Evolutionary conservation across 176 grass and related monocot genomes (phyloP).

Genomic region (Lolium perenne): DNA sequence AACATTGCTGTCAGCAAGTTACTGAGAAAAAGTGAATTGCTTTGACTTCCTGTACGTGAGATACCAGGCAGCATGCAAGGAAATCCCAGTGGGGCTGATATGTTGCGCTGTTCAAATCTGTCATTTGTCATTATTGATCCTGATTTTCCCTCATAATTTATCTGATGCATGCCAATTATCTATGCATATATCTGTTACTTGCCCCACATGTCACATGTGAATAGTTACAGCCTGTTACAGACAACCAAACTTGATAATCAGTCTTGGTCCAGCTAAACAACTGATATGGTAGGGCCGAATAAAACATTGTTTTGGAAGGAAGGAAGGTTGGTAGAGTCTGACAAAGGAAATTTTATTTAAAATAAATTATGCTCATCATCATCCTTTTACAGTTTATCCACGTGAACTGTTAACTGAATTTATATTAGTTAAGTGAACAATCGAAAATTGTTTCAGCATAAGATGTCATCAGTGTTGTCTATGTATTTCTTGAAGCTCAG

Average conservation of each 20-base stretch:
- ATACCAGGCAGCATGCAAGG: constrained; percentile 56
- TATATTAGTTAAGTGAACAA: neutral
- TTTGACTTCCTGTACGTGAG: constrained; percentile 66
- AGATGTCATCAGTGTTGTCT: neutral
- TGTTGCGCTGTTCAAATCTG: constrained; percentile 54
- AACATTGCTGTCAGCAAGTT: constrained; percentile 34
- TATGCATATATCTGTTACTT: neutral
- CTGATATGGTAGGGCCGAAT: neutral
- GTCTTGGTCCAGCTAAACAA: constrained; percentile 5
- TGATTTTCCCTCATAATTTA: constrained; percentile 20
- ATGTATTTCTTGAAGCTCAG: neutral
- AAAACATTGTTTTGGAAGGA: constrained; percentile 6
- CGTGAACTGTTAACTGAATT: neutral
- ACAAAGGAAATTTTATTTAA: neutral
- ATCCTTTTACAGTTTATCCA: neutral
- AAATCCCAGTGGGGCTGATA: constrained; percentile 50
- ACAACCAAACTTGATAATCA: constrained; percentile 30
- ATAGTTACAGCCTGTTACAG: constrained; percentile 36
- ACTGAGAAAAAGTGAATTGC: constrained; percentile 59
- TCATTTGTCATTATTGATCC: constrained; percentile 49
- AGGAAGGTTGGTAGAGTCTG: neutral
- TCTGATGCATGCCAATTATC: neutral
- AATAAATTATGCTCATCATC: neutral
- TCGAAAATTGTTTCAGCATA: neutral
- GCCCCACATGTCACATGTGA: constrained; percentile 52